Evolutionary conservation across 2,329 filamentous ascomycete genomes (phyloP), one percentile per base, ranked within the genome.

Genomic region (Microdochium paspali): DNA sequence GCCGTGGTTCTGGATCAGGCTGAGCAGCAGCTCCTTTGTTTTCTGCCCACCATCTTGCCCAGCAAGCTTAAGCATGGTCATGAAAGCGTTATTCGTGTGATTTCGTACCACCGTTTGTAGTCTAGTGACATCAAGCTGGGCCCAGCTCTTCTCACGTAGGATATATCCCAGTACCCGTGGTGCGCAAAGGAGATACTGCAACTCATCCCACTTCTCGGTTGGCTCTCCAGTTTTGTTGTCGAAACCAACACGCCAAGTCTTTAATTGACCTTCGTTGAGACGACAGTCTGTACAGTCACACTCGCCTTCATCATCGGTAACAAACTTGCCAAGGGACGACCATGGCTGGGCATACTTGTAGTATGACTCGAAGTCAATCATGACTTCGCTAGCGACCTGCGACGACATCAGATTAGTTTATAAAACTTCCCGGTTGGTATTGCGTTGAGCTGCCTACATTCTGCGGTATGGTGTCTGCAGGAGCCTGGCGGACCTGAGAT

Each of bases 171-270:
- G 47, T 12, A 53, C 40, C 2, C 49, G 43, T 7, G 49, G 51
- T 2, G 50, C 46, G 28, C 47, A 53, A 3, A 54, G 31, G 21
- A 54, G 31, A 24, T 49, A 52, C 24, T 54, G 52, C n/a, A 47
- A 24, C 18, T 46, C 45, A 1, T 46, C 40, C 52, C 47, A 52
- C 6, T 46, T 24, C 18, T 48, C n/a, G 5, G 25, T 15, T 10
- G 20, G 20, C 21, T n/a, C 13, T 26, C 15, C 35, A 4, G 15
- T 9, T 15, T 9, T 30, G 9, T 47, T 20, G 25, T 53, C 51
- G 21, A 48, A 51, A 4, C 42, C 4, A 24, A 13, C 32, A 10
- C 46, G n/a, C n/a, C 31, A 32, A 21, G 13, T 31, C n/a, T 10
- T 6, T 15, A n/a, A 10, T 20, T 44, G 25, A 4, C 25, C 46